phyloP scores from a whole-genome alignment of 208 protist genomes.

The Crithidia fasciculata region DNA sequence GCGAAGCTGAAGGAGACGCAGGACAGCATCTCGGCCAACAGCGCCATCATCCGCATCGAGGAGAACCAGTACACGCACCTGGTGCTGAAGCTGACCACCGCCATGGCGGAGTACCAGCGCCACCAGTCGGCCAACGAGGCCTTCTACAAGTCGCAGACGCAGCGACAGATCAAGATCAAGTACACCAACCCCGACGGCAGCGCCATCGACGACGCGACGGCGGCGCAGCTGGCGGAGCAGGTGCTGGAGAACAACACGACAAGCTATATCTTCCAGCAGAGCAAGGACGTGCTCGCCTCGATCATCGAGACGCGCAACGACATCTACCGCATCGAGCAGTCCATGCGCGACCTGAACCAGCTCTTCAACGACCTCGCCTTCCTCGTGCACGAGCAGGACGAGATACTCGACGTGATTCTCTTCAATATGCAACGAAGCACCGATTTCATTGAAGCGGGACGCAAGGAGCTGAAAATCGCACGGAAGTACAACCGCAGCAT shows the following conservation, averaged over 20 bases:
- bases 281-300: conserved; percentile 81
- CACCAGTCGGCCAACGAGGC: conserved; percentile 66
- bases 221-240: conserved; percentile 71
- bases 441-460: conserved; percentile 66
- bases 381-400: conserved; percentile 88
- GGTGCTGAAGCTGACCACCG: conserved; percentile 41
- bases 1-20: conserved; percentile 69
- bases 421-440: conserved; percentile 71
- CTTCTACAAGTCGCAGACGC: conserved; percentile 77
- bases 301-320: conserved; percentile 91
- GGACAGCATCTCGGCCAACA: conserved; percentile 64
- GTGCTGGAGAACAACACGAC: conserved; percentile 83
- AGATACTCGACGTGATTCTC: conserved; percentile 86
- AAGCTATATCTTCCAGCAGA: conserved; percentile 89
- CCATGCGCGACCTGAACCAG: conserved; percentile 88
- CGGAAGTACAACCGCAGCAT: conserved; percentile 5
- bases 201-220: conserved; percentile 76
- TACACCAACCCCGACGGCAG: conserved; percentile 84
- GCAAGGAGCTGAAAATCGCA: conserved; percentile 67
- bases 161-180: conserved; percentile 93
- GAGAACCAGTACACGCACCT: conserved; percentile 86
- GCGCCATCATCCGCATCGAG: conserved; percentile 84
- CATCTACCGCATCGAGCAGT: conserved; percentile 89
- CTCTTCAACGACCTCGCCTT: conserved; percentile 91
- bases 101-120: conserved; percentile 72